phyloP scores from a whole-genome alignment of 2,329 filamentous ascomycete species.

The Aspergillus phoenicis region DNA sequence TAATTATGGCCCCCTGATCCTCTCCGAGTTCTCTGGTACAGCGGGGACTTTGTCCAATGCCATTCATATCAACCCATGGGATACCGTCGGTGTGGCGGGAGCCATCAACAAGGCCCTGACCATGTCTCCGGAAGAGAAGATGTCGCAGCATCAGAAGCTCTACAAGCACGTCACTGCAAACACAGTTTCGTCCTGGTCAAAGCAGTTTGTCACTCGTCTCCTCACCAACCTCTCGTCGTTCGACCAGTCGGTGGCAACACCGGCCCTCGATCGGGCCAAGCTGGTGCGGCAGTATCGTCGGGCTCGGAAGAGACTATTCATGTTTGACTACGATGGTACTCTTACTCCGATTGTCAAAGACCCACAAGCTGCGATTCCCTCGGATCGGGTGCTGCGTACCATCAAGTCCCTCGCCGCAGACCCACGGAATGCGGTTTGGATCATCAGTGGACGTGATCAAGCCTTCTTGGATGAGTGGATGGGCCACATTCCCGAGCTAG shows the following conservation, averaged over 20 bases:
- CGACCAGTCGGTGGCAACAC: conserved; percentile 74
- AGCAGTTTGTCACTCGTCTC: conserved; percentile 74
- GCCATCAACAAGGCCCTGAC: conserved; percentile 80
- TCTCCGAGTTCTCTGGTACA: conserved; percentile 95
- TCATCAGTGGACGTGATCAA: conserved; percentile 93
- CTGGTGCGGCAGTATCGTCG: conserved; percentile 74
- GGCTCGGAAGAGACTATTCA: conserved; percentile 81
- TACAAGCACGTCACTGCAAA: conserved; percentile 84
- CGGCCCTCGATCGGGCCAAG: conserved; percentile 73
- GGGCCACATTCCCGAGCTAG: conserved; percentile 84
- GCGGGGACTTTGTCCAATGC: conserved; percentile 82
- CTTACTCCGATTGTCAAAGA: conserved; percentile 94
- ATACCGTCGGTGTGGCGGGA: conserved; percentile 78
- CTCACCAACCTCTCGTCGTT: conserved; percentile 78
- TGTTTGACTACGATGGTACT: conserved; percentile 99
- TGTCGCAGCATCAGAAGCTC: conserved; percentile 70
- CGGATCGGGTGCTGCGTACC: conserved; percentile 76
- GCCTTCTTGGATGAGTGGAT: conserved; percentile 88
- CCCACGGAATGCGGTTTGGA: conserved; percentile 88
- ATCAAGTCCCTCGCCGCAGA: conserved; percentile 79
- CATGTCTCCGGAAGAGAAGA: conserved; percentile 69
- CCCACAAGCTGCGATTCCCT: conserved; percentile 84
- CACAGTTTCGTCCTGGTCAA: conserved; percentile 84
- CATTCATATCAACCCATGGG: conserved; percentile 97
- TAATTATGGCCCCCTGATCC: conserved; percentile 81